These are phyloP conservation scores for Reticulascus tulasneorum DNA, from an alignment of 2,329 filamentous ascomycete species.

Conservation along the genomic window DNA sequence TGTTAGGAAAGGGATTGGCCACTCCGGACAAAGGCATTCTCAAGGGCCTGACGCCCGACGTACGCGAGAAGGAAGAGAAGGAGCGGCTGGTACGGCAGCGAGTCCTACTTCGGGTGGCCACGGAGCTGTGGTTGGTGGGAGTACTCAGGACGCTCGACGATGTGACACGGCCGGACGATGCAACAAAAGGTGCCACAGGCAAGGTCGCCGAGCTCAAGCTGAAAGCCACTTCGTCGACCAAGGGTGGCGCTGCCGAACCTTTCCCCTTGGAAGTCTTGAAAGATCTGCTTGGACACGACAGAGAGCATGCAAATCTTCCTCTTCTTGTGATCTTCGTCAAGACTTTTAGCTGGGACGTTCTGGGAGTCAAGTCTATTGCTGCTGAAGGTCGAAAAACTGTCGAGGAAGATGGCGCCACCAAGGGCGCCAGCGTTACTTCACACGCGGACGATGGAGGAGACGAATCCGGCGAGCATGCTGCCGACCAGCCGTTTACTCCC, in stretches of 20 bases:
- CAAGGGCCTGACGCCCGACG: constrained; percentile 74
- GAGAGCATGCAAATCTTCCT: constrained; percentile 86
- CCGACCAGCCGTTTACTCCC: constrained; percentile 66
- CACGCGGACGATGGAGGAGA: constrained; percentile 4
- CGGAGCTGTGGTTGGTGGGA: constrained; percentile 92
- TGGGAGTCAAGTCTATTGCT: constrained; percentile 70
- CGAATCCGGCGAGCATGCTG: constrained; percentile 32
- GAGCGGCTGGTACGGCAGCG: constrained; percentile 85
- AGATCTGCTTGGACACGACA: constrained; percentile 88
- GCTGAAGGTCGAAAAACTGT: constrained; percentile 79
- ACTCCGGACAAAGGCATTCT: constrained; percentile 82
- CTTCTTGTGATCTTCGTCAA: constrained; percentile 94
- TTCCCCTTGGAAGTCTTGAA: constrained; percentile 98
- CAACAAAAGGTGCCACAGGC: constrained; percentile 55
- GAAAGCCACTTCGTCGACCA: constrained; percentile 50
- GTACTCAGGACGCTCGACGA: constrained; percentile 77
- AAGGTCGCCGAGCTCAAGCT: constrained; percentile 61
- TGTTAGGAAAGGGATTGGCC: constrained; percentile 84
- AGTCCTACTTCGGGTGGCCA: constrained; percentile 81
- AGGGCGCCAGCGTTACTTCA: constrained; percentile 23
- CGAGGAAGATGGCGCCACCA: constrained; percentile 72
- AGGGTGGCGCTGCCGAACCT: constrained; percentile 72
- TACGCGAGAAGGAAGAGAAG: constrained; percentile 92
- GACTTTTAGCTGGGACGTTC: constrained; percentile 90
- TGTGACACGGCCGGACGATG: constrained; percentile 57